A percentile compares a stretch with the other conserved stretches of the same genome.
Conservation (phyloP, 2,329 filamentous ascomycete genomes). For the Stagonosporopsis chrysanthemi region DNA sequence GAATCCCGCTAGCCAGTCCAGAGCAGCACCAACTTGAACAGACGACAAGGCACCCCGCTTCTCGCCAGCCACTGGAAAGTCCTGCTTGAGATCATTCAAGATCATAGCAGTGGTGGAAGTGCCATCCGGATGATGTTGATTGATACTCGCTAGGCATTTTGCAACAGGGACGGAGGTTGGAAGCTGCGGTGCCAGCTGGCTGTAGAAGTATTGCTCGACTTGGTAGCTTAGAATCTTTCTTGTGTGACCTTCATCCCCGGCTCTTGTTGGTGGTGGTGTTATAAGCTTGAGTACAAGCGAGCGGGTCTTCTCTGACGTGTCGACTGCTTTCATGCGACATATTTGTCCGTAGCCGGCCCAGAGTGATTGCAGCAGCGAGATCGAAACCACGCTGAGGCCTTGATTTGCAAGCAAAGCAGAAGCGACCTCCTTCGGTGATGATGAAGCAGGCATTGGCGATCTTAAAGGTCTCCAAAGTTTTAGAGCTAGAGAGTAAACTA, state of each 20-base stretch:
- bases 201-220: conserved; percentile 72
- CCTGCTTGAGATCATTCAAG: conserved; percentile 62
- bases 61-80: conserved; percentile 65
- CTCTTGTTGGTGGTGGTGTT: conserved; percentile 56
- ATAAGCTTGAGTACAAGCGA: conserved; percentile 68
- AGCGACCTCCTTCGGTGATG: conserved; percentile 31
- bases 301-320: conserved; percentile 24
- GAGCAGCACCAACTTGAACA: conserved; percentile 60
- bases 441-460: conserved; percentile 50
- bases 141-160: conserved; percentile 57
- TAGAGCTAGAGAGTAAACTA: not conserved
- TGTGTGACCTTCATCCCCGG: conserved; percentile 65
- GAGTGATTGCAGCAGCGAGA: conserved; percentile 50
- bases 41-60: conserved; percentile 58
- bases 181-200: conserved; percentile 61
- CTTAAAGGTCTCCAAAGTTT: no score
- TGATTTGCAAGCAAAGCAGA: conserved; percentile 36
- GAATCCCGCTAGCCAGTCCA: conserved; percentile 70
- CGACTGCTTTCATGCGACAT: conserved; percentile 59
- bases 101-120: conserved; percentile 61
- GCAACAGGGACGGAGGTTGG: conserved; percentile 57
- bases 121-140: conserved; percentile 48
- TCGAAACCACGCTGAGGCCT: conserved; percentile 34
- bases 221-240: conserved; percentile 73
- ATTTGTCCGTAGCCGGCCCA: conserved; percentile 63